phyloP scores from a whole-genome alignment of 2,329 filamentous ascomycete species.

The Fusarium drepaniforme region DNA sequence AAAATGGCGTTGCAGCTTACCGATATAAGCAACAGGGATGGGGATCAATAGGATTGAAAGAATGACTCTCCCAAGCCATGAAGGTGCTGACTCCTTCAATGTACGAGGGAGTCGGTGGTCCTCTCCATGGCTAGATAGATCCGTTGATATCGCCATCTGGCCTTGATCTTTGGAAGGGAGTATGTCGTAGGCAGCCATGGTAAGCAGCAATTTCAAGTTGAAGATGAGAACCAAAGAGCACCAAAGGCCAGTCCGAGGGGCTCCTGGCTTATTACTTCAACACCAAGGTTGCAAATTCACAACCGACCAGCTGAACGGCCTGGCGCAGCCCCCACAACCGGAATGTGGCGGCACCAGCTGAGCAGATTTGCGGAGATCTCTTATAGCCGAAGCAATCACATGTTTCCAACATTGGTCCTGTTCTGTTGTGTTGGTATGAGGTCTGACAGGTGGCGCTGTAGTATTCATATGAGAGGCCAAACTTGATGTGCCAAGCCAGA shows the following conservation, averaged over 20 bases:
- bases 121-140: not conserved
- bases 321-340: not conserved
- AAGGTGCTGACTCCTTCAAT: not conserved
- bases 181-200: not conserved
- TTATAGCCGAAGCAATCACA: not conserved
- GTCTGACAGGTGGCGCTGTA: not conserved
- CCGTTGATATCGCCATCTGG: not conserved
- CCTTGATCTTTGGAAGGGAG: not conserved
- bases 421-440: not conserved
- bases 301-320: not conserved
- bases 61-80: not conserved
- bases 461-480: not conserved
- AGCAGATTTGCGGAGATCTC: not conserved
- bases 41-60: not conserved
- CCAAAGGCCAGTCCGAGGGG: not conserved
- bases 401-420: not conserved
- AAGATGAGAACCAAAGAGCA: rapidly evolving
- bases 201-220: not conserved
- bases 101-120: not conserved
- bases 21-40: not conserved
- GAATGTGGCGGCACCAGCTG: not conserved
- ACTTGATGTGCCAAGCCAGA: not conserved
- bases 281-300: not conserved
- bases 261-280: not conserved
- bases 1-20: not conserved